A percentile compares a stretch with the other conserved stretches of the same genome.
These are phyloP conservation scores for Holtermanniella nyarrowii DNA, from an alignment of 768 basidiomycete species.

Conservation along the genomic window DNA sequence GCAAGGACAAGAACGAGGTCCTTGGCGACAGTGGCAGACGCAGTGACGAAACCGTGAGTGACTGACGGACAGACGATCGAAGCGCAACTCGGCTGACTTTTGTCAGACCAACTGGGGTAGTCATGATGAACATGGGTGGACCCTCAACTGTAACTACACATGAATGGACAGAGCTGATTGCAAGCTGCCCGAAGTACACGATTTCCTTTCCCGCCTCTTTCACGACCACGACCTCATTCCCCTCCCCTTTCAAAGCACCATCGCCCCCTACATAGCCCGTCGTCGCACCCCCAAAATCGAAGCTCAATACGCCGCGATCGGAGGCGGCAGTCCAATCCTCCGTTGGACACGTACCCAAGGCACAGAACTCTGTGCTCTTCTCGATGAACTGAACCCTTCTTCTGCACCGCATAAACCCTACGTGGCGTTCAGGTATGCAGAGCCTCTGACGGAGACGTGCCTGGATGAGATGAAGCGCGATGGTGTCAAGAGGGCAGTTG, in stretches of 20 bases:
- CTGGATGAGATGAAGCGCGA: constrained; percentile 75
- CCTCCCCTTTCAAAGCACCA: constrained; percentile 74
- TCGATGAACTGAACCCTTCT: constrained; percentile 87
- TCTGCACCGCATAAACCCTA: constrained; percentile 94
- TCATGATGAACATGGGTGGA: constrained; percentile 99
- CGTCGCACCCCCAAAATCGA: constrained; percentile 88
- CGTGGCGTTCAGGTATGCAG: constrained; percentile 85
- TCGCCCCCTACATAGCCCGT: constrained; percentile 80
- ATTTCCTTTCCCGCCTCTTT: constrained; percentile 87
- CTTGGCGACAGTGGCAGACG: constrained; percentile 18
- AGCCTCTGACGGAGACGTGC: constrained; percentile 74
- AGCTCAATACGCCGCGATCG: constrained; percentile 85
- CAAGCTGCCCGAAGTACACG: constrained; percentile 81
- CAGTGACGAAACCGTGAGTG: constrained; percentile 17
- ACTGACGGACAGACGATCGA: neutral
- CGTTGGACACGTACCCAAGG: constrained; percentile 82
- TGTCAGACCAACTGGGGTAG: constrained; percentile 44
- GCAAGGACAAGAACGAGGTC: too few relatives aligned
- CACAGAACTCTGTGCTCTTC: constrained; percentile 71
- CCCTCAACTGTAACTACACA: constrained; percentile 74
- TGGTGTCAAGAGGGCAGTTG: constrained; percentile 82
- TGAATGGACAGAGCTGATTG: too few relatives aligned
- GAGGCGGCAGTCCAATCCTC: constrained; percentile 93
- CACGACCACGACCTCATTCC: constrained; percentile 88
- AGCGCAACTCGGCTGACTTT: neutral